Evolutionary conservation across 2,329 filamentous ascomycete genomes (phyloP).

Genomic region (Epichloe uncinata): DNA sequence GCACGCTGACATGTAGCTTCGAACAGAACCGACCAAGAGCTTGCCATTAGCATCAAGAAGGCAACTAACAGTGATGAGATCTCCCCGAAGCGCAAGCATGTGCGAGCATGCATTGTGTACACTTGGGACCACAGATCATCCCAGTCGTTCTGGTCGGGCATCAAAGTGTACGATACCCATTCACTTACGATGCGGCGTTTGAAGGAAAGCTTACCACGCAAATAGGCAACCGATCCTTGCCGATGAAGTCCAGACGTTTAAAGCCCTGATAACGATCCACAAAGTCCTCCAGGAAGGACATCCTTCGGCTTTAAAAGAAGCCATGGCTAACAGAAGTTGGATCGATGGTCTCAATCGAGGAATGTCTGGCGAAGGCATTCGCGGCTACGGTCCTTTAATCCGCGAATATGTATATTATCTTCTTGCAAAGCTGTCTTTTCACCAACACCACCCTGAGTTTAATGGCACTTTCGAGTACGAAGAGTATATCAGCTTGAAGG

Average conservation of each 20-base stretch:
- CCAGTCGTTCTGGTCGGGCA: constrained; percentile 88
- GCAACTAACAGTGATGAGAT: constrained; percentile 56
- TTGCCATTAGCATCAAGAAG: constrained; percentile 58
- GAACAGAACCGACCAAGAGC: constrained; percentile 51
- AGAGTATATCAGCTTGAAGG: constrained; percentile 95
- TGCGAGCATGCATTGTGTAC: constrained; percentile 94
- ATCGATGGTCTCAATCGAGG: constrained; percentile 84
- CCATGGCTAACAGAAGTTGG: constrained; percentile 79
- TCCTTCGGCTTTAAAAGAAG: constrained; percentile 74
- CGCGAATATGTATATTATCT: constrained; percentile 95
- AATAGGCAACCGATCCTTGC: constrained; percentile 86
- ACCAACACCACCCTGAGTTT: constrained; percentile 93
- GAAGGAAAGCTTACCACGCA: background rate
- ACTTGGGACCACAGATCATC: constrained; percentile 99
- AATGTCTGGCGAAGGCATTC: constrained; percentile 67
- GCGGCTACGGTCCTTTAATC: constrained; percentile 85
- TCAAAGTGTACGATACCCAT: constrained; percentile 71
- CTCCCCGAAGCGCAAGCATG: constrained; percentile 75
- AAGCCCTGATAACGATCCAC: constrained; percentile 92
- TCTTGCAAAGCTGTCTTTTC: constrained; percentile 89
- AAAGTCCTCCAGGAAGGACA: constrained; percentile 97
- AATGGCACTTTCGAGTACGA: constrained; percentile 98
- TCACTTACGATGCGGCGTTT: background rate
- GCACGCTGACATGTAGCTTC: background rate
- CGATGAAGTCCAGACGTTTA: constrained; percentile 98